These are phyloP conservation scores for Lathyrus aphaca DNA, from an alignment of 306 rosid genomes.

Conservation along the genomic window DNA sequence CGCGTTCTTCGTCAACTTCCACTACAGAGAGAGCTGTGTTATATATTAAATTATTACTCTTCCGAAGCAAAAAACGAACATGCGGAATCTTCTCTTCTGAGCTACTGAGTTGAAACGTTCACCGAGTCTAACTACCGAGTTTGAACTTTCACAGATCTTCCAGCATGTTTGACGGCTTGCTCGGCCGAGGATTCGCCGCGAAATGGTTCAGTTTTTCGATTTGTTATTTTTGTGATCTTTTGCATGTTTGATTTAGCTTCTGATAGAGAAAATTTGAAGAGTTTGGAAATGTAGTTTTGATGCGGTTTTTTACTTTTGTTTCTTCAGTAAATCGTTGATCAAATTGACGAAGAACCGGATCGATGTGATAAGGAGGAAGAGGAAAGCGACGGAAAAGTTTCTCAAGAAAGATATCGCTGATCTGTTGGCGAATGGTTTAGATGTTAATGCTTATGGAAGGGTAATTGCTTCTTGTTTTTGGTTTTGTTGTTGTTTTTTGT, in stretches of 20 bases:
- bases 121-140: constrained; percentile 37
- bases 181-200: constrained; percentile 81
- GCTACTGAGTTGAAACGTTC: constrained; percentile 38
- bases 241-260: background rate
- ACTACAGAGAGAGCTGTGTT: constrained; percentile 42
- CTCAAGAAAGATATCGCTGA: constrained; percentile 87
- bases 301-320: background rate
- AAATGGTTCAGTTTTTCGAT: constrained; percentile 65
- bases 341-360: constrained; percentile 86
- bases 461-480: constrained; percentile 43
- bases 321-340: constrained; percentile 71
- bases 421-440: constrained; percentile 76
- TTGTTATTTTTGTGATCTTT: background rate
- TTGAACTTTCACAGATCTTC: constrained; percentile 46
- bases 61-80: constrained; percentile 30
- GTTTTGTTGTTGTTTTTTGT: background rate
- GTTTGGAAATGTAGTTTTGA: constrained; percentile 18
- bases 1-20: constrained; percentile 36
- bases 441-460: constrained; percentile 81
- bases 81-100: constrained; percentile 37
- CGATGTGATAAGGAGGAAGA: constrained; percentile 90
- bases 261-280: background rate
- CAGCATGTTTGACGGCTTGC: constrained; percentile 79
- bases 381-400: constrained; percentile 91
- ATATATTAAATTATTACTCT: constrained; percentile 16